Percentiles rank a stretch among this genome's conserved stretches.
Evolutionary conservation across 164 flowering plant genomes (phyloP).

Genomic region (Amborella trichopoda): DNA sequence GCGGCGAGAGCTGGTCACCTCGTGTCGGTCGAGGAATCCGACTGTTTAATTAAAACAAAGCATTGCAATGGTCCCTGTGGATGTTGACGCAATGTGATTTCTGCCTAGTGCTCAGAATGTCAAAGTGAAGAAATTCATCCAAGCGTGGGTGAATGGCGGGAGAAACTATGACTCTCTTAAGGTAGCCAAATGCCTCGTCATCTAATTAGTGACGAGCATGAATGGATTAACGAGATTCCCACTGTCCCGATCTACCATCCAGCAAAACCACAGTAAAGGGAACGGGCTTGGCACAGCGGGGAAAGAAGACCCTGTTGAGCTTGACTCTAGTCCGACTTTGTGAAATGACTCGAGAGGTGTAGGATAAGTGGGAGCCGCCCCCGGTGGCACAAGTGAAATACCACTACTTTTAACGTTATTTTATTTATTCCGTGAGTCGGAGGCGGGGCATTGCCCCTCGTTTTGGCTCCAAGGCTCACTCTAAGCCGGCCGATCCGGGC

Average conservation of each 20-base stretch:
- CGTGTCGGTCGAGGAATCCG: conserved; percentile 5
- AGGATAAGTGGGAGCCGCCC: conserved; percentile 1
- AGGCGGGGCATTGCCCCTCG: conserved; percentile 20
- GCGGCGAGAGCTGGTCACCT: conserved; percentile 9
- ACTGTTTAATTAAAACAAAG: no score
- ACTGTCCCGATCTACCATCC: conserved; percentile 1
- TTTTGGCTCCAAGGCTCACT: conserved; percentile 15
- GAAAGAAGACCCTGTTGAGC: no score
- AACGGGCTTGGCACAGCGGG: conserved; percentile 3
- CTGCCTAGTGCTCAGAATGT: conserved; percentile 2
- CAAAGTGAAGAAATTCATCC: no score
- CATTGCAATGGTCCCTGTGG: no score
- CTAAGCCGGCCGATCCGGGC: conserved; percentile 8
- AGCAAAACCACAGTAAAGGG: conserved; percentile 2
- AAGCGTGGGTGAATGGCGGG: conserved; percentile 20
- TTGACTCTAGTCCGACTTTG: no score
- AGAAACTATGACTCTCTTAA: conserved; percentile 25
- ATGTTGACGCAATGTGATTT: conserved; percentile 5
- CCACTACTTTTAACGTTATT: conserved; percentile 1
- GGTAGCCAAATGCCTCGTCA: conserved; percentile 12
- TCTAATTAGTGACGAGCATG: conserved; percentile 4
- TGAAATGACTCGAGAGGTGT: conserved; percentile 4
- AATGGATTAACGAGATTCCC: conserved; percentile 6
- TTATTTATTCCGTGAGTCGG: conserved; percentile 8
- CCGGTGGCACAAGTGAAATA: not conserved